Percentiles rank a stretch among this genome's conserved stretches.
These are phyloP conservation scores for Torulaspora gathmanii DNA, from an alignment of 805 yeast species.

Conservation along the genomic window DNA sequence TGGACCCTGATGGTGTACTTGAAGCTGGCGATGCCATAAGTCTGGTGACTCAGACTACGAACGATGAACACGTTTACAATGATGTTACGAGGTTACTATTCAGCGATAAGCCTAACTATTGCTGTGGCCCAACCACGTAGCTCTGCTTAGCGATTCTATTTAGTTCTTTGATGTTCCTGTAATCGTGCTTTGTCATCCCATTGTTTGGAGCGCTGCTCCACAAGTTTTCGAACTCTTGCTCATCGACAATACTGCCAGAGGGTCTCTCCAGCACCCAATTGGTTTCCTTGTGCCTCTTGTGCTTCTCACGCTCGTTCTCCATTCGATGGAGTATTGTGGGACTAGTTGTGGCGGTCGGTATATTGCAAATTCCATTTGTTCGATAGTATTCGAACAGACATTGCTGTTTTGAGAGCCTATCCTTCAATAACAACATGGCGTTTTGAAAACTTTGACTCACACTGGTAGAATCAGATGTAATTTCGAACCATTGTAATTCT, in stretches of 20 bases:
- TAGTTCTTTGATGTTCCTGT: slow-evolving; percentile 49
- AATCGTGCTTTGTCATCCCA: slow-evolving; percentile 44
- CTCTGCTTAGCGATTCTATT: slow-evolving; percentile 51
- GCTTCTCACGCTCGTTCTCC: slow-evolving; percentile 91
- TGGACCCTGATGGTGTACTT: too few relatives aligned
- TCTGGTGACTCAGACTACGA: not conserved
- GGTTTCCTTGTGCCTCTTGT: slow-evolving; percentile 76
- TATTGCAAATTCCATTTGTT: slow-evolving; percentile 7
- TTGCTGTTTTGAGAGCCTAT: slow-evolving; percentile 13
- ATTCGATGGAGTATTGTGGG: slow-evolving; percentile 69
- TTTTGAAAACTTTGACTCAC: slow-evolving; percentile 10
- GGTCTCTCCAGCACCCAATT: slow-evolving; percentile 63
- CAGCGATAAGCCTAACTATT: not conserved
- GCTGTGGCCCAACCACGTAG: slow-evolving; percentile 29
- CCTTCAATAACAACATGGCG: slow-evolving; percentile 8
- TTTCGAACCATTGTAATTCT: slow-evolving; percentile 9
- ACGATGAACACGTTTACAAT: not conserved
- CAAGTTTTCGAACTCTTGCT: slow-evolving; percentile 47
- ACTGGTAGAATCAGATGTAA: slow-evolving; percentile 1
- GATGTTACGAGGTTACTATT: not conserved
- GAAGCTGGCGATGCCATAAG: not conserved
- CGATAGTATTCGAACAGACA: slow-evolving; percentile 10
- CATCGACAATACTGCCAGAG: slow-evolving; percentile 33
- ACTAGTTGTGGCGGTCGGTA: slow-evolving; percentile 18
- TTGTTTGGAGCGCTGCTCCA: slow-evolving; percentile 36